Conservation (phyloP, 805 yeast genomes). For the Komagataella kurtzmanii region DNA sequence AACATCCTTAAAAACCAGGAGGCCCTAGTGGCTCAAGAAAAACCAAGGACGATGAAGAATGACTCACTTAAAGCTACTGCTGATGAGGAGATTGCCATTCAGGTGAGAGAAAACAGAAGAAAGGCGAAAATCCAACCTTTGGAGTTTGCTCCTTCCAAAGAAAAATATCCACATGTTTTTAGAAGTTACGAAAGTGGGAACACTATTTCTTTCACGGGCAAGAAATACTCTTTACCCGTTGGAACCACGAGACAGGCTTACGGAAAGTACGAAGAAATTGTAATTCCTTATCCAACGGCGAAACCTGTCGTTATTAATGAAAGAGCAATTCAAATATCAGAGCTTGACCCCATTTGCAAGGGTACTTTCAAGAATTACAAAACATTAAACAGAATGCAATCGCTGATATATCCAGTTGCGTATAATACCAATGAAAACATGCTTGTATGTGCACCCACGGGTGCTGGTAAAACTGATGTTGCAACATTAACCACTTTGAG, state of each 20-base stretch:
- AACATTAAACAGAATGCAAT: slow-evolving; percentile 72
- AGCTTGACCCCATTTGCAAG: slow-evolving; percentile 65
- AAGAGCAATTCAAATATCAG: slow-evolving; percentile 40
- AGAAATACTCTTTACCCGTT: slow-evolving; percentile 62
- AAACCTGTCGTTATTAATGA: slow-evolving; percentile 26
- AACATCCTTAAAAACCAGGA: slow-evolving; percentile 36
- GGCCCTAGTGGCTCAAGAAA: slow-evolving; percentile 9
- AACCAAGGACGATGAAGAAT: background rate
- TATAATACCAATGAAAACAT: slow-evolving; percentile 59
- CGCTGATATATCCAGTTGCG: slow-evolving; percentile 70
- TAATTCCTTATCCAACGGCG: slow-evolving; percentile 63
- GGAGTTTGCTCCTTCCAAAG: slow-evolving; percentile 28
- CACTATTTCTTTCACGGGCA: slow-evolving; percentile 68
- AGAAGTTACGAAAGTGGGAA: slow-evolving; percentile 49
- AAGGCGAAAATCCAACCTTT: slow-evolving; percentile 34
- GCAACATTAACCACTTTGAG: slow-evolving; percentile 77
- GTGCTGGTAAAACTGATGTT: slow-evolving; percentile 97
- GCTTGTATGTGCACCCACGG: slow-evolving; percentile 92
- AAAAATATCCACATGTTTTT: slow-evolving; percentile 78
- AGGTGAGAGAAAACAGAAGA: slow-evolving; percentile 35
- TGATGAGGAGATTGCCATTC: slow-evolving; percentile 39
- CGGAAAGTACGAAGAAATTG: slow-evolving; percentile 64
- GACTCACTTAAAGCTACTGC: slow-evolving; percentile 22
- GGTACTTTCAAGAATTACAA: slow-evolving; percentile 76
- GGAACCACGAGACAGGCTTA: slow-evolving; percentile 61